A percentile compares a stretch with the other conserved stretches of the same genome.
These are phyloP conservation scores for Neurospora cerealis DNA, from an alignment of 495 filamentous ascomycete species.

Conservation along the genomic window DNA sequence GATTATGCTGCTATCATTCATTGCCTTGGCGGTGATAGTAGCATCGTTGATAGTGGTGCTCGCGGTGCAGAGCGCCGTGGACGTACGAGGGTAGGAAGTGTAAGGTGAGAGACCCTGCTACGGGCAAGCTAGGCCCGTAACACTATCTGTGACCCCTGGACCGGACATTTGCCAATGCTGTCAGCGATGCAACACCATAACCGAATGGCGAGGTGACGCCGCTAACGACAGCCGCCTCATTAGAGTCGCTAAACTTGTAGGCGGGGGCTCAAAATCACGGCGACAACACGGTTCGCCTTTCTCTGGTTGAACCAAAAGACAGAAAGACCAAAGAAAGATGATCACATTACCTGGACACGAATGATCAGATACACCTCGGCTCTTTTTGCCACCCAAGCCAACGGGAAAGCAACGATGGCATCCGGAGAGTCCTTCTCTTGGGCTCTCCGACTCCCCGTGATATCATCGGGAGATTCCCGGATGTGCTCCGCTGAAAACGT, in stretches of 20 bases:
- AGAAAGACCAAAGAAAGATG: not conserved
- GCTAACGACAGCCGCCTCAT: not conserved
- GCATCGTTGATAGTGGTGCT: constrained; percentile 61
- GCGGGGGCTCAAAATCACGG: not conserved
- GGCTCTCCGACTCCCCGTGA: not conserved
- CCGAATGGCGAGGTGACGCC: not conserved
- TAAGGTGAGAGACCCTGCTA: not conserved
- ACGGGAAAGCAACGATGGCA: not conserved
- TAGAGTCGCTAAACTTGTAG: not conserved
- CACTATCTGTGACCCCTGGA: not conserved
- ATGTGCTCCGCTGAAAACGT: not conserved
- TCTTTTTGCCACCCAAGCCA: not conserved
- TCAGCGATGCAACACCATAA: not conserved
- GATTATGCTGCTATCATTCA: constrained; percentile 62
- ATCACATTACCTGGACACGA: not conserved
- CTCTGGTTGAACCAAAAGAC: not conserved
- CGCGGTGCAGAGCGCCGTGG: constrained; percentile 43
- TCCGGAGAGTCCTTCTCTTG: not conserved
- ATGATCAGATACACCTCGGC: not conserved
- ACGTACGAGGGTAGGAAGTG: not conserved
- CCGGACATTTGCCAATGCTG: not conserved
- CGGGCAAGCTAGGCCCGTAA: not conserved
- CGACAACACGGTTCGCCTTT: not conserved
- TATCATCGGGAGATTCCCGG: not conserved
- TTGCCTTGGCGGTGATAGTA: constrained; percentile 62